These are phyloP conservation scores for Nakataea oryzae DNA, from an alignment of 2,329 filamentous ascomycete species.

Conservation along the genomic window DNA sequence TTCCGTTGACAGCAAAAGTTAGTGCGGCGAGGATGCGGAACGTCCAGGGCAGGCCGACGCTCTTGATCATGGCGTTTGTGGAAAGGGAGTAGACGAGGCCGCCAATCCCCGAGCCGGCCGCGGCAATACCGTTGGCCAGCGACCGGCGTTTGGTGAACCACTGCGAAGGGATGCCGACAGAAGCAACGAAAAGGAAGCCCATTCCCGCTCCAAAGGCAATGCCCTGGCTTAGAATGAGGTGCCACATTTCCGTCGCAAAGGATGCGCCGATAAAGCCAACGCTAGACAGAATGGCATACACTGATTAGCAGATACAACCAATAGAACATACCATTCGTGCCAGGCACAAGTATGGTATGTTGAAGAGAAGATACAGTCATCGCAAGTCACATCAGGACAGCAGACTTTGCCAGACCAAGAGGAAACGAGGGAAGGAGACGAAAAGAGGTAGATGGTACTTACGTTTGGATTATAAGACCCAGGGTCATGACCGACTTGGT, in stretches of 20 bases:
- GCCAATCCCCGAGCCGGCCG: slow-evolving; percentile 65
- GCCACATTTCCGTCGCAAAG: slow-evolving; percentile 60
- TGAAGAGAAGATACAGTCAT: too few species aligned
- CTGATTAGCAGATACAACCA: neutral
- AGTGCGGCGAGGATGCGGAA: slow-evolving; percentile 56
- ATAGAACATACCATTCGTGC: neutral
- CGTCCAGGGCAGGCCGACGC: slow-evolving; percentile 54
- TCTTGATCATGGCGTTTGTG: slow-evolving; percentile 56
- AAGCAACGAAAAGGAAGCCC: slow-evolving; percentile 64
- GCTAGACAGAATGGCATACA: slow-evolving; percentile 10
- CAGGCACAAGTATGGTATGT: too few species aligned
- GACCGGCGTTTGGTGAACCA: slow-evolving; percentile 63
- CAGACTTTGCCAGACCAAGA: too few species aligned
- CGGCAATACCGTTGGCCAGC: slow-evolving; percentile 57
- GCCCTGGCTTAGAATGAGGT: slow-evolving; percentile 66
- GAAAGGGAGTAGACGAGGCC: slow-evolving; percentile 60
- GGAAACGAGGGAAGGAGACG: neutral
- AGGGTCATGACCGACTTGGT: slow-evolving; percentile 54
- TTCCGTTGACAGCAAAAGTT: slow-evolving; percentile 51
- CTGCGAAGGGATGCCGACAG: slow-evolving; percentile 57
- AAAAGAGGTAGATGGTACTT: slow-evolving; percentile 9
- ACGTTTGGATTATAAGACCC: slow-evolving; percentile 53
- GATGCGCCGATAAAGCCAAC: slow-evolving; percentile 58
- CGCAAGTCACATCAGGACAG: too few species aligned
- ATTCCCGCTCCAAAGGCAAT: slow-evolving; percentile 69